Conservation (phyloP, 306 rosid species). For the Vachellia collinsii region DNA sequence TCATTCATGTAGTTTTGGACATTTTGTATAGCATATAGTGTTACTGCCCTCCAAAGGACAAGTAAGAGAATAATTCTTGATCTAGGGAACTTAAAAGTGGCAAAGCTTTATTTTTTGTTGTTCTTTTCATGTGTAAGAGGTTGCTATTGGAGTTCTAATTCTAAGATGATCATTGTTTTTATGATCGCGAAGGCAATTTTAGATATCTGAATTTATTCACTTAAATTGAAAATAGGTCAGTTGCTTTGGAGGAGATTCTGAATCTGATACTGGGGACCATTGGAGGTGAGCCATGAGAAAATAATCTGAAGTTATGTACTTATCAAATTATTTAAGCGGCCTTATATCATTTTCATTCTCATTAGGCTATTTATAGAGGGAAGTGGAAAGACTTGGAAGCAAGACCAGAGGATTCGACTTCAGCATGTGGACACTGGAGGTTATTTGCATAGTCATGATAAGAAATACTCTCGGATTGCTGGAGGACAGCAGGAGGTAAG, state of each 20-base stretch:
- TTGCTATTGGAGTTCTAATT: conserved; percentile 30
- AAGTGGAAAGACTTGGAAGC: conserved; percentile 96
- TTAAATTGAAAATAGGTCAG: conserved; percentile 67
- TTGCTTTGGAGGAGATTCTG: conserved; percentile 83
- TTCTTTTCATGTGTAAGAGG: conserved; percentile 14
- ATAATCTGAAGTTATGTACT: background rate
- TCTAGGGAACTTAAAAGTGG: background rate
- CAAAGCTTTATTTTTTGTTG: background rate
- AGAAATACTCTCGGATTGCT: conserved; percentile 91
- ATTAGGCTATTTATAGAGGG: conserved; percentile 78
- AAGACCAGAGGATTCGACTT: conserved; percentile 86
- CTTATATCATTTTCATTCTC: conserved; percentile 35
- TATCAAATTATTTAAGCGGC: conserved; percentile 30
- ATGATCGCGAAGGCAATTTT: background rate
- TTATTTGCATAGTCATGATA: conserved; percentile 94
- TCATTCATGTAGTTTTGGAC: background rate
- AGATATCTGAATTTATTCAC: conserved; percentile 28
- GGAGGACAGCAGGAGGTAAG: conserved; percentile 99
- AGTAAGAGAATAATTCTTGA: background rate
- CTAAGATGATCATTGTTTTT: conserved; percentile 16
- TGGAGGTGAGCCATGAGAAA: conserved; percentile 69
- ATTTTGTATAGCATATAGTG: background rate
- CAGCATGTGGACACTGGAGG: conserved; percentile 91
- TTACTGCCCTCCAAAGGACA: background rate
- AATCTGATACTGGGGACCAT: conserved; percentile 86